phyloP scores from a whole-genome alignment of 345 rosid species.

The Geranium rotundifolium region DNA sequence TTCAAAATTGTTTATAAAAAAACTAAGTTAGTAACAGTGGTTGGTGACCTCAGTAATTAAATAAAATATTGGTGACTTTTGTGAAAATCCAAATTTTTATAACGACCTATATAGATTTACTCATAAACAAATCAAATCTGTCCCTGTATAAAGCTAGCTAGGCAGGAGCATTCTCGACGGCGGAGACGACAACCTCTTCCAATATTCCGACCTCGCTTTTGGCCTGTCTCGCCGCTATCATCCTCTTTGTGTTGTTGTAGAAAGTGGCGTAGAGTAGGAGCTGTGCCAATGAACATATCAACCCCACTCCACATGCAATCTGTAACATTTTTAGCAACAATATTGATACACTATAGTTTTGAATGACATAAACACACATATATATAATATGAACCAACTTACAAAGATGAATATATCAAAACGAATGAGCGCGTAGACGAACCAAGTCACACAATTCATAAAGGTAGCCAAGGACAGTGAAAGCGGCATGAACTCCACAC shows the following conservation, averaged over 20 bases:
- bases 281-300: constrained; percentile 44
- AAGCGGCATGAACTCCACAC: constrained; percentile 92
- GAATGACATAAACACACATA: too few species aligned
- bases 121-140: too few species aligned
- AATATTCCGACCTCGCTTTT: constrained; percentile 25
- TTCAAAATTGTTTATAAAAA: too few species aligned
- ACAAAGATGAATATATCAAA: constrained; percentile 65
- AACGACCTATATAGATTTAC: too few species aligned
- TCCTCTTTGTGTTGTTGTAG: constrained; percentile 48
- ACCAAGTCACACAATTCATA: constrained; percentile 60
- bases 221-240: constrained; percentile 31
- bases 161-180: too few species aligned
- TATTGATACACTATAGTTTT: too few species aligned
- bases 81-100: too few species aligned
- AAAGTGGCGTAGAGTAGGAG: constrained; percentile 47
- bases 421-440: constrained; percentile 56
- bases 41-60: too few species aligned
- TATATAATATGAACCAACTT: too few species aligned
- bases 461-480: constrained; percentile 57
- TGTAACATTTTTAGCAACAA: constrained; percentile 15
- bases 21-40: too few species aligned
- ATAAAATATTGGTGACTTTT: too few species aligned
- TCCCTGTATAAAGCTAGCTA: too few species aligned
- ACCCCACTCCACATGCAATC: constrained; percentile 71
- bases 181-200: constrained; percentile 21